Percentiles rank a stretch among this genome's conserved stretches.
Conservation (phyloP, 306 rosid species). For the Trifolium subterraneum region DNA sequence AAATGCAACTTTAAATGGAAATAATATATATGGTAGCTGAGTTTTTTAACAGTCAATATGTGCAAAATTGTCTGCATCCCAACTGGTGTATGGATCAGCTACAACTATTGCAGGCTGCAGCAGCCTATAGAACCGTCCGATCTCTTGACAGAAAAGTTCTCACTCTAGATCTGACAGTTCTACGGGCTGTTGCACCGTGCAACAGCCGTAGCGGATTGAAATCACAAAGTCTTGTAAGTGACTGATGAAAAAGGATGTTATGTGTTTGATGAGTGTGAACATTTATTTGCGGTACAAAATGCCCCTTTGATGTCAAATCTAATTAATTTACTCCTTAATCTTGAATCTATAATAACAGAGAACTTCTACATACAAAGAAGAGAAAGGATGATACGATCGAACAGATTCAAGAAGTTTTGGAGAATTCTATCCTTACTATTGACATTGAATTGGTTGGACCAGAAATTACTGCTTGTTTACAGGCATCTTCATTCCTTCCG, state of each 20-base stretch:
- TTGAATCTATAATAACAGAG: conserved; percentile 58
- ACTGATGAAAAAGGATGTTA: too few species aligned
- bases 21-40: too few species aligned
- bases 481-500: conserved; percentile 76
- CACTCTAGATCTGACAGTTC: neutral
- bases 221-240: neutral
- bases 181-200: neutral
- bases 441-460: conserved; percentile 77
- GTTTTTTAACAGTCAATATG: too few species aligned
- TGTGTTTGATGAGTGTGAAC: too few species aligned
- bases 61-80: too few species aligned
- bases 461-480: conserved; percentile 65
- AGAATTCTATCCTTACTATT: conserved; percentile 62
- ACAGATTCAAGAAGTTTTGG: conserved; percentile 52
- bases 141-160: neutral
- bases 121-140: neutral
- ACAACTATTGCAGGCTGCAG: neutral
- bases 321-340: conserved; percentile 34
- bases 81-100: neutral
- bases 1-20: neutral
- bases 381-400: conserved; percentile 70
- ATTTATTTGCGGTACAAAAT: neutral
- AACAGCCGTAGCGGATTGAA: neutral
- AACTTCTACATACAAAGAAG: conserved; percentile 75
- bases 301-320: conserved; percentile 20